These are phyloP conservation scores for Uronychia binucleata DNA, from an alignment of 73 alveolate species.

Conservation along the genomic window DNA sequence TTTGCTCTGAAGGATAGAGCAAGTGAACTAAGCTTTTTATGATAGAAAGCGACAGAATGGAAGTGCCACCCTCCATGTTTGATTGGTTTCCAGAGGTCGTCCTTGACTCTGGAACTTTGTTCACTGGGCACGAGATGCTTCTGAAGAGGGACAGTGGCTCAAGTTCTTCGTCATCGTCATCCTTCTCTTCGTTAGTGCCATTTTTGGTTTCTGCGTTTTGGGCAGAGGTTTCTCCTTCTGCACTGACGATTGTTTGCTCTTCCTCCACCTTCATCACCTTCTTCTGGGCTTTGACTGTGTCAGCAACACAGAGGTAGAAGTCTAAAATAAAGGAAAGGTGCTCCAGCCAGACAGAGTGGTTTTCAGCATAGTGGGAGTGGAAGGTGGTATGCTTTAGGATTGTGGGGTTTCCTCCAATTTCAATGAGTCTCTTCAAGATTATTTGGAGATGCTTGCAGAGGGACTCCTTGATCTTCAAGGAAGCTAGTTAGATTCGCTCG, in stretches of 20 bases:
- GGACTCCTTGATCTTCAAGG: not conserved
- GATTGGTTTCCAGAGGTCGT: not conserved
- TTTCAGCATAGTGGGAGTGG: constrained; percentile 8
- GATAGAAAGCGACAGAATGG: constrained; percentile 2
- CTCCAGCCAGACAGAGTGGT: constrained; percentile 34
- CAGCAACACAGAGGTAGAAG: constrained; percentile 8
- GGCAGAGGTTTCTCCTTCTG: not conserved
- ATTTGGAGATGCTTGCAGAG: constrained; percentile 9
- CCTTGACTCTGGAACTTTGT: not conserved
- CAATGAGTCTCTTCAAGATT: constrained; percentile 35
- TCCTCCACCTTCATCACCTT: constrained; percentile 9
- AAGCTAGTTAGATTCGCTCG: not conserved
- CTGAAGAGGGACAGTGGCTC: constrained; percentile 23
- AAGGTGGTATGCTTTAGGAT: constrained; percentile 14
- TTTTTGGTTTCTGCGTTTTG: not conserved
- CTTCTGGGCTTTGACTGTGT: constrained; percentile 9
- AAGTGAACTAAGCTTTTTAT: constrained; percentile 37
- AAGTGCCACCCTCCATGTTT: too few relatives aligned
- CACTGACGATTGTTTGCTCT: constrained; percentile 10
- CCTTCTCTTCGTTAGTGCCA: constrained; percentile 3
- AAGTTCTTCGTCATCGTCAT: constrained; percentile 37
- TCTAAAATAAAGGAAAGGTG: constrained; percentile 27
- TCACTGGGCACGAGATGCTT: not conserved
- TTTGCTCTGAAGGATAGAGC: constrained; percentile 16
- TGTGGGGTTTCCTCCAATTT: constrained; percentile 23